phyloP scores from a whole-genome alignment of 2,329 filamentous ascomycete genomes.

The Domatiomyces catenatus region DNA sequence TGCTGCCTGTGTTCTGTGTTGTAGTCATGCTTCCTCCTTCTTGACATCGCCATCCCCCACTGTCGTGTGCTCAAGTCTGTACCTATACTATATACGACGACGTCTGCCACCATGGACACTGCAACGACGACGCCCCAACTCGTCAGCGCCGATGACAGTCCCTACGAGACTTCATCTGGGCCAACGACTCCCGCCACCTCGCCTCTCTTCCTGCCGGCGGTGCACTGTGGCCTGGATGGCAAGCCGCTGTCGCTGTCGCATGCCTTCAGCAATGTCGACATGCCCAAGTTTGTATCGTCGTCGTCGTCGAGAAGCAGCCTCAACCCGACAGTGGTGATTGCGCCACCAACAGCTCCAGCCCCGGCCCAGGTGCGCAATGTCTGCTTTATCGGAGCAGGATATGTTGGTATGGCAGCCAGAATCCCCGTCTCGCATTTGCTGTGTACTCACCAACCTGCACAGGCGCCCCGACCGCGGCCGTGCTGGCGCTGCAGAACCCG shows the following conservation, averaged over 20 bases:
- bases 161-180: neutral
- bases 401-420: slow-evolving; percentile 43
- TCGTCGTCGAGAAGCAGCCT: neutral
- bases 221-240: neutral
- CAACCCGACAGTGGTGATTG: neutral
- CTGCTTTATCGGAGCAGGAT: slow-evolving; percentile 61
- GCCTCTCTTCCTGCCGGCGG: neutral
- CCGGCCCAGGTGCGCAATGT: slow-evolving; percentile 32
- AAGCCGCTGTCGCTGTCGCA: neutral
- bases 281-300: neutral
- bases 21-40: no score
- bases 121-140: neutral
- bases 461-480: slow-evolving; percentile 61
- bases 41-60: no score
- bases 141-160: neutral
- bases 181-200: neutral
- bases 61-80: no score
- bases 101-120: neutral
- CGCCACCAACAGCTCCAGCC: no score
- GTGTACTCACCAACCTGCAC: slow-evolving; percentile 3
- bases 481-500: slow-evolving; percentile 45
- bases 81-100: no score
- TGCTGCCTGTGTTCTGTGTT: no score
- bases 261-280: neutral
- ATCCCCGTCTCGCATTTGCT: no score